Conservation (phyloP, 345 rosid species). For the Salix arbutifolia region DNA sequence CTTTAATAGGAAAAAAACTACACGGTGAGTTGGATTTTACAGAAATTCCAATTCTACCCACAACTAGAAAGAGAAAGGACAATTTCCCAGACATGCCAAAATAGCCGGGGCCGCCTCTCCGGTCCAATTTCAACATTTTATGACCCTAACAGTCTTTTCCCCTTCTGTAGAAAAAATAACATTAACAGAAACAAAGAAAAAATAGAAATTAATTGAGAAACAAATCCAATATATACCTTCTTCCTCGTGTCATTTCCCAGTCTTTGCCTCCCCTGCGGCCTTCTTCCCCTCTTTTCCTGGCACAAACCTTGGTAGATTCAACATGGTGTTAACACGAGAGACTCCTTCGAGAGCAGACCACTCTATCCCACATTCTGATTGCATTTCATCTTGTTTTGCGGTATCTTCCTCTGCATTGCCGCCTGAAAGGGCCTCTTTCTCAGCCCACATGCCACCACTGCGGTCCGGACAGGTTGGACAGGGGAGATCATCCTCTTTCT, state of each 20-base stretch:
- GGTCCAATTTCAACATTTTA: slow-evolving; percentile 28
- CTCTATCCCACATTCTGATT: slow-evolving; percentile 45
- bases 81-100: slow-evolving; percentile 61
- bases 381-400: slow-evolving; percentile 36
- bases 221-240: slow-evolving; percentile 9
- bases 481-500: slow-evolving; percentile 25
- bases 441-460: slow-evolving; percentile 36
- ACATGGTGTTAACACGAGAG: slow-evolving; percentile 77
- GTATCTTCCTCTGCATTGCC: slow-evolving; percentile 39
- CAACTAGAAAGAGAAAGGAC: slow-evolving; percentile 38
- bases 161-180: slow-evolving; percentile 20
- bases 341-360: slow-evolving; percentile 98
- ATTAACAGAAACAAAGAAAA: slow-evolving; percentile 16
- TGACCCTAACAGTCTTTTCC: slow-evolving; percentile 24
- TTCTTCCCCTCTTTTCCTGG: slow-evolving; percentile 52
- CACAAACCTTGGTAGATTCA: slow-evolving; percentile 72
- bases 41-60: slow-evolving; percentile 46
- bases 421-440: slow-evolving; percentile 35
- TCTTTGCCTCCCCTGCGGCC: slow-evolving; percentile 17
- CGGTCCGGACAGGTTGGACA: slow-evolving; percentile 30
- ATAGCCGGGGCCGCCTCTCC: slow-evolving; percentile 59
- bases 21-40: slow-evolving; percentile 36
- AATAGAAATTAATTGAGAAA: slow-evolving; percentile 3
- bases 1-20: not conserved
- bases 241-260: slow-evolving; percentile 19